phyloP scores from a whole-genome alignment of 73 alveolate genomes.

The Blepharisma stoltei region DNA sequence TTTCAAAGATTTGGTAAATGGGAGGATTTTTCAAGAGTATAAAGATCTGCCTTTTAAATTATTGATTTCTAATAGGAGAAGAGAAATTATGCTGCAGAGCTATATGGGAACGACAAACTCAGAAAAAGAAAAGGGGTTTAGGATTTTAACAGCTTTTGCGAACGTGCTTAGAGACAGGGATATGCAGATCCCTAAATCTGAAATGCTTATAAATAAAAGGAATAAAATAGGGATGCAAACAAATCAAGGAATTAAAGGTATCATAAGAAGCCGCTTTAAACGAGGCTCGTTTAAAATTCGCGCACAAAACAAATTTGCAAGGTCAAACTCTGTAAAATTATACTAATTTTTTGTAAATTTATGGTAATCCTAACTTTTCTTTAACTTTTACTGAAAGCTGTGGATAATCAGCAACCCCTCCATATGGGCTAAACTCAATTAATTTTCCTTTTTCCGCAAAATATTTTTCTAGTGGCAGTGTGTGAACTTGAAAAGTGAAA shows the following conservation, averaged over 20 bases:
- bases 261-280: no score
- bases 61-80: conserved; percentile 4
- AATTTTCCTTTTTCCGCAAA: background rate
- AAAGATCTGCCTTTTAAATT: conserved; percentile 18
- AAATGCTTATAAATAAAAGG: no score
- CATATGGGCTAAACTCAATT: background rate
- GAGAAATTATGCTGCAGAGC: conserved; percentile 26
- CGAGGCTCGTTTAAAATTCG: no score
- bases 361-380: background rate
- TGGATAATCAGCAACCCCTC: conserved; percentile 30
- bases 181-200: no score
- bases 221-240: no score
- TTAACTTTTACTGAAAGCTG: conserved; percentile 6
- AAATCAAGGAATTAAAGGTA: no score
- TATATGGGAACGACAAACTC: background rate
- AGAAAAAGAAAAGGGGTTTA: background rate
- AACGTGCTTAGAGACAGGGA: background rate
- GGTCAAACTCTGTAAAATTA: no score
- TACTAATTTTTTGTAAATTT: no score
- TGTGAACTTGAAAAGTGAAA: background rate
- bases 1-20: conserved; percentile 27
- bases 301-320: no score
- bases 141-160: conserved; percentile 24
- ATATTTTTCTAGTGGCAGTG: conserved; percentile 23
- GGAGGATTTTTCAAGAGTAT: background rate